Evolutionary conservation across 108 stramenopile species (phyloP).

Genomic region (Skeletonema tropicum): DNA sequence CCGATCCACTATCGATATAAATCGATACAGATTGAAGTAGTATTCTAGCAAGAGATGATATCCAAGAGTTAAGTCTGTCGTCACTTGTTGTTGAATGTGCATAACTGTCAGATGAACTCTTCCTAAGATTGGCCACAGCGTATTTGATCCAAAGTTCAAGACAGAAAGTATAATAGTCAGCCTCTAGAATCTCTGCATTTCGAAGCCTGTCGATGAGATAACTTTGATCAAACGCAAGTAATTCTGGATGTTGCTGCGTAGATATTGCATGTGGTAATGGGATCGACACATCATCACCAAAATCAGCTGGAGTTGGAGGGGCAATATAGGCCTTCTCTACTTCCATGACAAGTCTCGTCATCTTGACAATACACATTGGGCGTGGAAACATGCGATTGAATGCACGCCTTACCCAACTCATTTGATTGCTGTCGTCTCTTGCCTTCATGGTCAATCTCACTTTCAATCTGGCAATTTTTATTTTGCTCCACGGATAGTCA

Average conservation of each 20-base stretch:
- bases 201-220: neutral
- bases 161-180: constrained; percentile 7
- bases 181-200: constrained; percentile 12
- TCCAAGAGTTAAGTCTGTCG: constrained; percentile 19
- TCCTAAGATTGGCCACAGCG: constrained; percentile 9
- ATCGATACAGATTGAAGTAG: constrained; percentile 19
- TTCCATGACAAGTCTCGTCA: constrained; percentile 12
- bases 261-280: constrained; percentile 7
- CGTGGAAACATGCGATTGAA: constrained; percentile 15
- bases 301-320: constrained; percentile 21
- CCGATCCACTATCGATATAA: constrained; percentile 10
- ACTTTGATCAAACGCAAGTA: constrained; percentile 26
- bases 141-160: constrained; percentile 32
- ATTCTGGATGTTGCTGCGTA: neutral
- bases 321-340: constrained; percentile 42
- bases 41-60: neutral
- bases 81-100: constrained; percentile 1
- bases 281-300: neutral
- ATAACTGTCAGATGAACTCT: neutral
- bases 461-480: neutral
- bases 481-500: neutral
- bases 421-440: neutral
- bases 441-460: neutral
- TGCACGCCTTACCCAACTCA: neutral
- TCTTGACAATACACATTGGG: constrained; percentile 11